Percentiles rank a stretch among this genome's conserved stretches.
Evolutionary conservation across 257 asterid species (phyloP).

Genomic region (Phtheirospermum japonicum): DNA sequence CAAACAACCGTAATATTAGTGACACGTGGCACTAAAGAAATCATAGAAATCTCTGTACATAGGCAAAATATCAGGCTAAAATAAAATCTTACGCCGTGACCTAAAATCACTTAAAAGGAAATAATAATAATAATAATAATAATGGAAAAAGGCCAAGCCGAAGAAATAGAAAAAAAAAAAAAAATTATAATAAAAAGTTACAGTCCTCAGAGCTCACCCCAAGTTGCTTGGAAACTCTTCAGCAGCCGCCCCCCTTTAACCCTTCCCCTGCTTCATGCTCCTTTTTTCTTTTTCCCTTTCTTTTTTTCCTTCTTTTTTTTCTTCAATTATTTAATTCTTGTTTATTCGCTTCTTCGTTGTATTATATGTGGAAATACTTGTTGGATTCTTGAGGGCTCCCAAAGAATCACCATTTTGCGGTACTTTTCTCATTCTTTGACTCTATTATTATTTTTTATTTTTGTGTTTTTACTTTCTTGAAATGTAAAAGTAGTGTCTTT

Average conservation of each 20-base stretch:
- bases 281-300: conserved; percentile 20
- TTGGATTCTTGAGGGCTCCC: conserved; percentile 39
- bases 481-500: conserved; percentile 24
- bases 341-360: conserved; percentile 13
- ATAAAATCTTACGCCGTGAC: neutral
- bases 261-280: conserved; percentile 36
- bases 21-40: conserved; percentile 43
- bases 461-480: neutral
- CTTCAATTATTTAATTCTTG: conserved; percentile 13
- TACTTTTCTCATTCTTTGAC: conserved; percentile 32
- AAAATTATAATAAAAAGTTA: neutral
- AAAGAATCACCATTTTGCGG: conserved; percentile 33
- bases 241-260: conserved; percentile 59
- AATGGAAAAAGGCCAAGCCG: neutral
- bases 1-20: conserved; percentile 21
- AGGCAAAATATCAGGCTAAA: conserved; percentile 23
- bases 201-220: conserved; percentile 30
- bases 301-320: neutral
- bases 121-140: neutral
- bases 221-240: conserved; percentile 53
- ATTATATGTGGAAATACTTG: conserved; percentile 4
- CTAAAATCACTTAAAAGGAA: neutral
- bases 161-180: neutral
- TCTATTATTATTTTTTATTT: no score
- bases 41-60: conserved; percentile 23